Evolutionary conservation across 345 rosid genomes (phyloP).

Genomic region (Syzygium aromaticum): DNA sequence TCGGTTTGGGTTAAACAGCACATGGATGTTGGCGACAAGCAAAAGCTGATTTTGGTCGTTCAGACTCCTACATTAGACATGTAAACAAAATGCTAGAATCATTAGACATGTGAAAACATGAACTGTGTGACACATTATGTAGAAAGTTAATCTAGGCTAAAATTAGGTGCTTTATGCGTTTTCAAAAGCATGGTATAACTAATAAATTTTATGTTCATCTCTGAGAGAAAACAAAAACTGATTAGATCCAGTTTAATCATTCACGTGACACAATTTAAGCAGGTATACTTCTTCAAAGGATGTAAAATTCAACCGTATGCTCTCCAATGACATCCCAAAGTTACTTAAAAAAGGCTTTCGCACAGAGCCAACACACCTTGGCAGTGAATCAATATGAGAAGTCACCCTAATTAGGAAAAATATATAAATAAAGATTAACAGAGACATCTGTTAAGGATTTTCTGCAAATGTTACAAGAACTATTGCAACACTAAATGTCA

Average conservation of each 20-base stretch:
- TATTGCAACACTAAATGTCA: background rate
- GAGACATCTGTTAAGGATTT: background rate
- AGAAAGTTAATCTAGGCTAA: background rate
- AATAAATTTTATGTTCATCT: background rate
- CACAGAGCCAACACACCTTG: background rate
- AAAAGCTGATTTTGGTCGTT: conserved; percentile 29
- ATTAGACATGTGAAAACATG: background rate
- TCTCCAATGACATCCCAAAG: background rate
- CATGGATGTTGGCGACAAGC: conserved; percentile 72
- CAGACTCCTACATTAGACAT: conserved; percentile 19
- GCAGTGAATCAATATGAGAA: background rate
- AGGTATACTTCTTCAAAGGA: background rate
- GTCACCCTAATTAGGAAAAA: background rate
- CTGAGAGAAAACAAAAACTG: background rate
- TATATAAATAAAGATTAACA: no score
- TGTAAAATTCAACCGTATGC: background rate
- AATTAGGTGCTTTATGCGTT: background rate
- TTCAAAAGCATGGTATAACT: background rate
- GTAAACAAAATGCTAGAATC: background rate
- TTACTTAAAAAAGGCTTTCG: background rate
- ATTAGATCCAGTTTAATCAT: background rate
- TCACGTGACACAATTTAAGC: background rate
- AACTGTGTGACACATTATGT: background rate
- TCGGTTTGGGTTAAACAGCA: conserved; percentile 72
- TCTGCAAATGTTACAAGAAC: background rate